Evolutionary conservation across 345 rosid species (phyloP), one percentile per base, ranked within the genome.

Genomic region (Pugionium dolabratum): DNA sequence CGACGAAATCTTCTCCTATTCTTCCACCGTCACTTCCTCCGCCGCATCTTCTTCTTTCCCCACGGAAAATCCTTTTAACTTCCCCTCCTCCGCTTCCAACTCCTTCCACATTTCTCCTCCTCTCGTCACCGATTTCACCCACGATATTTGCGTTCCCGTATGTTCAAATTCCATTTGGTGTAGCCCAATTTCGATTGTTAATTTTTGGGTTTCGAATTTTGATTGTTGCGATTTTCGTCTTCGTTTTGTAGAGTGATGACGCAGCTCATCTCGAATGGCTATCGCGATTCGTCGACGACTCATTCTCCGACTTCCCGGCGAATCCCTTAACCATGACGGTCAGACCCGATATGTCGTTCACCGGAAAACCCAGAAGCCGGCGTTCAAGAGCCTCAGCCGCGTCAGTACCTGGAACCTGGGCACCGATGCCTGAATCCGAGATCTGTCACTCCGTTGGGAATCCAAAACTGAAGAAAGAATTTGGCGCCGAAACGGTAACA

Each of bases 201-300:
- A 25, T n/a, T 70, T 30, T 1, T n/a, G 27, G 4, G 57, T 37
- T 45, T 1, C 30, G 40, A 18, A 2, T 18, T 18, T 53, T 25
- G 28, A 27, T 45, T 59, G 31, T 1, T n/a, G 11, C 6, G 10
- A 4, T 64, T 8, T 5, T 55, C 10, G 4, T 43, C 7, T 50
- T 63, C 9, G 6, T 37, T 49, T 42, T 59, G 75, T 58, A 90
- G 97, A 79, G 79, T 64, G 92, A 90, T 67, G 95, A 90, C 56
- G 88, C 82, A 65, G 97, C 97, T 6, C 91, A 90, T 78, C 74
- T 90, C 58, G 97, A 90, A 62, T 87, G 95, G 97, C 62, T 90
- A 44, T 87, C 95, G 8, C 82, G 65, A 36, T 83, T 90, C 73
- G 92, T 85, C 1, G 92, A 90, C 48, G 95, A 87, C 71, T 88